Evolutionary conservation across 192 early-diverging fungal species (phyloP), one percentile per base, ranked within the genome.

Genomic region (Kickxella alabastrina): DNA sequence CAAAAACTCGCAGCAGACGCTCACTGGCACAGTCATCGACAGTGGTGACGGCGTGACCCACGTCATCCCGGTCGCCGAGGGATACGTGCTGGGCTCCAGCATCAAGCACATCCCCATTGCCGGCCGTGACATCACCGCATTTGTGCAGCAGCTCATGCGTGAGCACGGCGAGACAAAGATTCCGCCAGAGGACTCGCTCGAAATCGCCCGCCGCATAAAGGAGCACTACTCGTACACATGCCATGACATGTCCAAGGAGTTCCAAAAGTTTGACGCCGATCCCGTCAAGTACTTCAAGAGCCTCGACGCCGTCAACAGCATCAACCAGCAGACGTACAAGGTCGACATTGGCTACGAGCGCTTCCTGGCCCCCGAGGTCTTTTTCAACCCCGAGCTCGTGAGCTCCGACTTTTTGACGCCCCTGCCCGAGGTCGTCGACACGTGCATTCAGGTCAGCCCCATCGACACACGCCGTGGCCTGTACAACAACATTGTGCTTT

Each of bases 61-160:
- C 70, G 96, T 98, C 37, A 98, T 98, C 61, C 96, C 96, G 19
- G 93, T 98, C 51, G 92, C 93, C 52, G 94, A 97, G 63, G 96
- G 96, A 42, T 98, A 97, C 66, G 96, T 98, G 32, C 88, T 98
- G 62, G 93, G 92, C 43, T 93, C 91, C 25, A 91, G 93, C 37
- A 97, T 98, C 78, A 97, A 96, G 78, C 91, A 93, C 75, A 95
- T 98, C 28, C 96, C 96, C 27, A 98, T 98, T 79, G 96, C 96
- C 32, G 96, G 96, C 40, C 83, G 93, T 54, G 94, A 98, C 68
- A 92, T 98, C 61, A 97, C 96, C 10, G 86, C 87, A 15, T 98
- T 95, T 82, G 94, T 98, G 34, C 96, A 98, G 69, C 91, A 97
- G 76, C 85, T 98, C 45, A 76, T 97, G 65, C 87, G 96, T 62